Conservation (phyloP, 139 green algal genomes). For the Chlorella sp. region DNA sequence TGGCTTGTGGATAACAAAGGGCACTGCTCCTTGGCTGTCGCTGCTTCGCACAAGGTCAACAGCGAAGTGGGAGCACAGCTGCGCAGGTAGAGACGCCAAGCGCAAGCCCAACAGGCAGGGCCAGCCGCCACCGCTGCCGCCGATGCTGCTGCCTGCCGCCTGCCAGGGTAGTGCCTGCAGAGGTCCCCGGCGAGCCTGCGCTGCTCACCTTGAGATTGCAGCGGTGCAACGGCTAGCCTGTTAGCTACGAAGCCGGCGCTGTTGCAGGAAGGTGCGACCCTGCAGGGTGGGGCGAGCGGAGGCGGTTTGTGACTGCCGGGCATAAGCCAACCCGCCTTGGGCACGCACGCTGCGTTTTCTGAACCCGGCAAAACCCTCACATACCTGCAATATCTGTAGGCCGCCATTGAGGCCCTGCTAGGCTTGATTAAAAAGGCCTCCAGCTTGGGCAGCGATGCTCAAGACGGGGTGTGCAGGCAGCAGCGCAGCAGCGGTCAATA, state of each 20-base stretch:
- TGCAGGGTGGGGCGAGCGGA: background rate
- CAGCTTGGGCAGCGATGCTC: background rate
- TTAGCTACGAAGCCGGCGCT: constrained; percentile 2
- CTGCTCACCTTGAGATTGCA: background rate
- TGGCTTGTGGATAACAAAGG: too few relatives aligned
- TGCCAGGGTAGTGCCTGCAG: too few relatives aligned
- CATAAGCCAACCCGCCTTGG: background rate
- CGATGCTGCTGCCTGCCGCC: background rate
- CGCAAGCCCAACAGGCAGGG: too few relatives aligned
- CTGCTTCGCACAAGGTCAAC: too few relatives aligned
- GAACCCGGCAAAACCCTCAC: background rate
- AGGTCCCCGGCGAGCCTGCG: background rate
- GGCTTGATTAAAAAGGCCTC: too few relatives aligned
- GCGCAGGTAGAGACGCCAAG: too few relatives aligned
- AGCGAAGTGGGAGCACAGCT: too few relatives aligned
- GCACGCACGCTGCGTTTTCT: background rate
- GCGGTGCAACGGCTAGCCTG: background rate
- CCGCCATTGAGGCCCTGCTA: background rate
- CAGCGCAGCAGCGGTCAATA: background rate
- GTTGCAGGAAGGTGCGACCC: background rate
- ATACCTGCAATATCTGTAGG: constrained; percentile 9
- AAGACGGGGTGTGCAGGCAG: background rate
- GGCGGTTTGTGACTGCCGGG: background rate
- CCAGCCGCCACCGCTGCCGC: too few relatives aligned
- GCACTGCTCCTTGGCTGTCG: too few relatives aligned